Percentiles rank a stretch among this genome's conserved stretches.
Evolutionary conservation across 2,329 filamentous ascomycete species (phyloP).

Genomic region (Beauveria scarabaeidicola): DNA sequence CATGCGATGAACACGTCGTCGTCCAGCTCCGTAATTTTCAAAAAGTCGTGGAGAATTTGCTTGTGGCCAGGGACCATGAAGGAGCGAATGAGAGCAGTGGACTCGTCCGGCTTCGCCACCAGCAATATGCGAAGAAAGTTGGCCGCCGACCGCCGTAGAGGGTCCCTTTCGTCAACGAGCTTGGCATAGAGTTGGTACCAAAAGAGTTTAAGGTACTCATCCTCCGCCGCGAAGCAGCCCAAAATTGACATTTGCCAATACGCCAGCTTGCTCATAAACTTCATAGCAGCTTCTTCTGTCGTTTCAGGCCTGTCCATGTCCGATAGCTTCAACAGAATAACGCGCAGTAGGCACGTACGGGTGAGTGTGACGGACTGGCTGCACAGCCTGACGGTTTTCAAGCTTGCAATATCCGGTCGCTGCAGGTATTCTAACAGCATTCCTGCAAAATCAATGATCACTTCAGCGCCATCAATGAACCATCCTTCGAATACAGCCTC

Average conservation of each 20-base stretch:
- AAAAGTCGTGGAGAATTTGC: conserved; percentile 66
- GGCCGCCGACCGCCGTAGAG: conserved; percentile 67
- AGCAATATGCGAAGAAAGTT: conserved; percentile 86
- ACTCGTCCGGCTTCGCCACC: conserved; percentile 85
- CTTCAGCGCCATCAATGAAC: conserved; percentile 83
- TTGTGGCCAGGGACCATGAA: conserved; percentile 62
- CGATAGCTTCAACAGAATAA: conserved; percentile 73
- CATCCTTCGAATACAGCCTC: conserved; percentile 94
- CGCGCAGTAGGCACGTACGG: conserved; percentile 66
- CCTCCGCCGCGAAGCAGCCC: conserved; percentile 65
- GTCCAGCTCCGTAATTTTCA: conserved; percentile 77
- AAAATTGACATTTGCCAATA: conserved; percentile 96
- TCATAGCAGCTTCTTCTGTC: conserved; percentile 52
- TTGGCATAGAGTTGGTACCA: conserved; percentile 93
- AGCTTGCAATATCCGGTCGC: conserved; percentile 65
- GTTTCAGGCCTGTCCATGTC: conserved; percentile 63
- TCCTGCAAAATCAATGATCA: conserved; percentile 77
- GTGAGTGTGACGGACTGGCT: conserved; percentile 72
- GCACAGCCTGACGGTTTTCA: conserved; percentile 89
- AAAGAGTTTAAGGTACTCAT: conserved; percentile 74
- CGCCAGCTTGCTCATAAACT: conserved; percentile 74
- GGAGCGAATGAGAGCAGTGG: conserved; percentile 62
- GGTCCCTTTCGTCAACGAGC: conserved; percentile 59
- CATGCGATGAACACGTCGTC: conserved; percentile 81
- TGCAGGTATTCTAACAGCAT: conserved; percentile 83